These are phyloP conservation scores for Thalassia testudinum DNA, from an alignment of 116 monocot genomes.

Conservation along the genomic window DNA sequence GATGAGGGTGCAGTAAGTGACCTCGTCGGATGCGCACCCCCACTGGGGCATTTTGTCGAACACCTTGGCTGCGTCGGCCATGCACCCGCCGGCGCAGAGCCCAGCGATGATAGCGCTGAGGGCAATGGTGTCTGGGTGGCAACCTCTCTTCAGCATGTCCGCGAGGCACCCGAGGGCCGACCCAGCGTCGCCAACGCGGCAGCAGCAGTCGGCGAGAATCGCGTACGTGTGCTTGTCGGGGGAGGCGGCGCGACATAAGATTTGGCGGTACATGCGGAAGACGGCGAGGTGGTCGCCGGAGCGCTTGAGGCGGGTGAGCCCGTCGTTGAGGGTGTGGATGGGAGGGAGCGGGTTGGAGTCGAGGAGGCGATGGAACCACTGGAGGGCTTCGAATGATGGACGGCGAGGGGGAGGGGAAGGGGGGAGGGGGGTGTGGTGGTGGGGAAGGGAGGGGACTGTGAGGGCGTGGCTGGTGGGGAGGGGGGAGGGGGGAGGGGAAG, in stretches of 20 bases:
- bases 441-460: no score
- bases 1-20: conserved; percentile 9
- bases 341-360: conserved; percentile 1
- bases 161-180: not conserved
- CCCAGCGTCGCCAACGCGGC: not conserved
- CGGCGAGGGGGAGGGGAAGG: no score
- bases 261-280: not conserved
- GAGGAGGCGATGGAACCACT: not conserved
- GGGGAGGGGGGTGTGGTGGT: no score
- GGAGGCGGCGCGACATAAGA: not conserved
- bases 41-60: conserved; percentile 2
- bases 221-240: not conserved
- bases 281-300: not conserved
- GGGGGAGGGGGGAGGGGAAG: no score
- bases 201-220: conserved; percentile 1
- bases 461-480: no score
- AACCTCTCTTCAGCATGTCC: conserved; percentile 8
- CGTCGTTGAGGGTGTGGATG: conserved; percentile 10
- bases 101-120: conserved; percentile 1
- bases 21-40: not conserved
- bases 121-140: not conserved
- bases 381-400: no score
- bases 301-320: conserved; percentile 6
- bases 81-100: not conserved
- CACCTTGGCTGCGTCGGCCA: conserved; percentile 2